Evolutionary conservation across 805 yeast genomes (phyloP).

Genomic region (Myxozyma sirexii): DNA sequence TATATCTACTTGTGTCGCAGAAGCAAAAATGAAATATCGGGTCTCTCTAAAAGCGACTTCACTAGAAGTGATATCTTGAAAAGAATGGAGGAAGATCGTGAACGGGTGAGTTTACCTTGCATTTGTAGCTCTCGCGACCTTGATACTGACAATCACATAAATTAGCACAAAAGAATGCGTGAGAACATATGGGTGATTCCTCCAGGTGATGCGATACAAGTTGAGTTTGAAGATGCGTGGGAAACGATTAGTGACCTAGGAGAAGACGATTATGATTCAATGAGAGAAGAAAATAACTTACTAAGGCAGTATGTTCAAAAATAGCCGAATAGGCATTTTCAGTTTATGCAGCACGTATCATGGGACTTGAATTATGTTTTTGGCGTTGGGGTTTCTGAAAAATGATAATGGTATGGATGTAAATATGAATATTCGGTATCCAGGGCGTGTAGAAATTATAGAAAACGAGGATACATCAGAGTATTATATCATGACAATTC

Average conservation of each 20-base stretch:
- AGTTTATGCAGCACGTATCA: neutral
- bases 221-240: slow-evolving; percentile 35
- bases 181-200: slow-evolving; percentile 75
- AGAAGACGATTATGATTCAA: slow-evolving; percentile 31
- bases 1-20: neutral
- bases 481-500: neutral
- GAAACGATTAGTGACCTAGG: slow-evolving; percentile 27
- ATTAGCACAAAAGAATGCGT: slow-evolving; percentile 65
- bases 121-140: no score
- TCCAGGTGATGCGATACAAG: slow-evolving; percentile 26
- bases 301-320: neutral
- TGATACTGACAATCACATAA: neutral
- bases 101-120: slow-evolving; percentile 48
- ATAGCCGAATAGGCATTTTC: neutral
- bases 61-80: slow-evolving; percentile 63
- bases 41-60: slow-evolving; percentile 54
- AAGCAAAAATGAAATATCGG: slow-evolving; percentile 9
- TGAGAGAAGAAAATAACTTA: slow-evolving; percentile 29
- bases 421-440: no score
- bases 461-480: no score
- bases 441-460: no score
- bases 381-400: neutral
- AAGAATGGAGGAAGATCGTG: slow-evolving; percentile 92
- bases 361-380: neutral
- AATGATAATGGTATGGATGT: no score